Evolutionary conservation across 2,329 filamentous ascomycete species (phyloP).

Genomic region (Aspergillus novofumigatus): DNA sequence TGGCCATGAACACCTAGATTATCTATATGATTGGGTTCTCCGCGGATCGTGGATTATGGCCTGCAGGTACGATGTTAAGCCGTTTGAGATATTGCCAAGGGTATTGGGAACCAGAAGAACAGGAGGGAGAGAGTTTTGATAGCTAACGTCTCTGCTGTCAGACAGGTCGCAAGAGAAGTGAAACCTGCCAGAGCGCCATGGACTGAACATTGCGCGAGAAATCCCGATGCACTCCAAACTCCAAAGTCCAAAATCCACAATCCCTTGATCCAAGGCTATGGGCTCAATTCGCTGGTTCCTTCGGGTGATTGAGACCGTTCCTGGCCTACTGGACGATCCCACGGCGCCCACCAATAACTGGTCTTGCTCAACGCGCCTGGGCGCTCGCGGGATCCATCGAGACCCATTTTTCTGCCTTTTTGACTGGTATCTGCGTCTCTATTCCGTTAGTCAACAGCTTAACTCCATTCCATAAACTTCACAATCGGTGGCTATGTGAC

Average conservation of each 20-base stretch:
- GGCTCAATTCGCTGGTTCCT: background rate
- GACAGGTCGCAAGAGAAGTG: background rate
- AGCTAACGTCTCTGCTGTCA: background rate
- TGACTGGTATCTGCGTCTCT: slow-evolving; percentile 3
- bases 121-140: background rate
- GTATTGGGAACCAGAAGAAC: background rate
- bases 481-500: background rate
- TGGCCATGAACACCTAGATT: background rate
- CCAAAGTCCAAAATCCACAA: background rate
- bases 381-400: slow-evolving; percentile 3
- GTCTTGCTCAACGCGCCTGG: background rate
- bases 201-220: background rate
- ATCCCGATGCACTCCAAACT: background rate
- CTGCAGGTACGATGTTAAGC: too few relatives aligned
- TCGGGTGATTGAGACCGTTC: background rate
- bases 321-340: slow-evolving; percentile 6
- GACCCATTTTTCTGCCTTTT: background rate
- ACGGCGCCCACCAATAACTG: slow-evolving; percentile 1
- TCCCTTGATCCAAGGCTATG: background rate
- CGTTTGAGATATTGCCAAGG: too few relatives aligned
- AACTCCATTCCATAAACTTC: background rate
- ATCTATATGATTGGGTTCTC: background rate
- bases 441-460: background rate
- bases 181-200: background rate
- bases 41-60: too few relatives aligned